These are phyloP conservation scores for Psilocybe azurescens DNA, from an alignment of 768 basidiomycete species.

Conservation along the genomic window DNA sequence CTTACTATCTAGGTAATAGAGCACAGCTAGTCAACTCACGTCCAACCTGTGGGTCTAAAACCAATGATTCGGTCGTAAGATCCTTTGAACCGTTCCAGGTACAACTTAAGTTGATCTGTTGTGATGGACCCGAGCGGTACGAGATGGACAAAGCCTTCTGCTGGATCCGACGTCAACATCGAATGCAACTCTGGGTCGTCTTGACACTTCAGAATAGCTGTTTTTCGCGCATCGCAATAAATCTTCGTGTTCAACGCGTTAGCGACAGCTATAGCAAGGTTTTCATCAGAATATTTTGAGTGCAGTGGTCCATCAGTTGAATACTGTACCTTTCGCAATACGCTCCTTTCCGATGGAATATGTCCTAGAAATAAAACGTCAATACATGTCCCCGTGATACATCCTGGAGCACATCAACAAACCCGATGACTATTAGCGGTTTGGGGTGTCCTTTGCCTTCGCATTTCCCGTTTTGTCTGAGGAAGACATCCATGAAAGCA, in stretches of 20 bases:
- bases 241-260: constrained; percentile 80
- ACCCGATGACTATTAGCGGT: constrained; percentile 76
- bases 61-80: constrained; percentile 76
- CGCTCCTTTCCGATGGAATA: constrained; percentile 99
- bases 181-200: constrained; percentile 81
- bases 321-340: constrained; percentile 88
- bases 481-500: constrained; percentile 56
- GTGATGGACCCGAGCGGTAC: constrained; percentile 79
- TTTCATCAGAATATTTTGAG: constrained; percentile 2
- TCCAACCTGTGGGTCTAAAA: constrained; percentile 96
- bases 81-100: constrained; percentile 76
- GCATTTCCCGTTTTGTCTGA: constrained; percentile 39
- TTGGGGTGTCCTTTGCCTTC: constrained; percentile 41
- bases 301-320: neutral
- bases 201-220: constrained; percentile 82
- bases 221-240: constrained; percentile 88
- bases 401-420: constrained; percentile 16
- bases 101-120: constrained; percentile 77
- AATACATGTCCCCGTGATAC: neutral
- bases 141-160: constrained; percentile 82
- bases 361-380: constrained; percentile 54
- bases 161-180: constrained; percentile 78
- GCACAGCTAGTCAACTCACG: constrained; percentile 55
- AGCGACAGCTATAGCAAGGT: constrained; percentile 69
- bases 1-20: neutral